Percentiles rank a stretch among this genome's conserved stretches.
Evolutionary conservation across 495 filamentous ascomycete genomes (phyloP).

Genomic region (Chaetomium cochliodes): DNA sequence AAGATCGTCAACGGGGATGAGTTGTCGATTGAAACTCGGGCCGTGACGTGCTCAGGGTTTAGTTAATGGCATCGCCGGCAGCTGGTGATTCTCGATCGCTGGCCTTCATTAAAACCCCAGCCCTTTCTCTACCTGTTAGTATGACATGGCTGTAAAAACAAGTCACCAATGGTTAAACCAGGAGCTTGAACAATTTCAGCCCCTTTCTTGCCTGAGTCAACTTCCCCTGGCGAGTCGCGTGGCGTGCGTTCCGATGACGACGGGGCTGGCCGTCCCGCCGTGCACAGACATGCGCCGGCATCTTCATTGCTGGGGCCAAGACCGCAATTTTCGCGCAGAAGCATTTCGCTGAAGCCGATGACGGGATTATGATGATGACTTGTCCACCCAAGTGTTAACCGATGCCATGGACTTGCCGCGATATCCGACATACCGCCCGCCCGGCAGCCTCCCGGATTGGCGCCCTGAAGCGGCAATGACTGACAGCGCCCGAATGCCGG

Average conservation of each 20-base stretch:
- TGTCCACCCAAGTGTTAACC: background rate
- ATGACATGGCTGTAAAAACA: background rate
- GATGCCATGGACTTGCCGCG: background rate
- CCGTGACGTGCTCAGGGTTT: background rate
- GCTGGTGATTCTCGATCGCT: no score
- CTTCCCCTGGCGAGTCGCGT: slow-evolving; percentile 1
- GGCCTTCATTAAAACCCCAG: no score
- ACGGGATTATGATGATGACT: background rate
- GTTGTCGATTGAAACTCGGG: no score
- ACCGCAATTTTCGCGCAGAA: background rate
- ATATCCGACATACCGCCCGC: background rate
- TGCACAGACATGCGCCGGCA: background rate
- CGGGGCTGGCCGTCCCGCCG: background rate
- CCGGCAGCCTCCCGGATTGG: slow-evolving; percentile 3
- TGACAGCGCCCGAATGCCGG: background rate
- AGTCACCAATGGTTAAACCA: no score
- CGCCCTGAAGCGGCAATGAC: background rate
- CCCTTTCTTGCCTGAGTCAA: background rate
- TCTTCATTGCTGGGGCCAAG: no score
- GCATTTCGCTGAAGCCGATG: background rate
- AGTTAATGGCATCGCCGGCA: no score
- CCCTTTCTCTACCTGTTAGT: no score
- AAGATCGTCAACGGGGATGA: no score
- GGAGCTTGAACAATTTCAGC: background rate
- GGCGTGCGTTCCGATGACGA: slow-evolving; percentile 6